These are phyloP conservation scores for Salix purpurea DNA, from an alignment of 345 rosid genomes.

Conservation along the genomic window DNA sequence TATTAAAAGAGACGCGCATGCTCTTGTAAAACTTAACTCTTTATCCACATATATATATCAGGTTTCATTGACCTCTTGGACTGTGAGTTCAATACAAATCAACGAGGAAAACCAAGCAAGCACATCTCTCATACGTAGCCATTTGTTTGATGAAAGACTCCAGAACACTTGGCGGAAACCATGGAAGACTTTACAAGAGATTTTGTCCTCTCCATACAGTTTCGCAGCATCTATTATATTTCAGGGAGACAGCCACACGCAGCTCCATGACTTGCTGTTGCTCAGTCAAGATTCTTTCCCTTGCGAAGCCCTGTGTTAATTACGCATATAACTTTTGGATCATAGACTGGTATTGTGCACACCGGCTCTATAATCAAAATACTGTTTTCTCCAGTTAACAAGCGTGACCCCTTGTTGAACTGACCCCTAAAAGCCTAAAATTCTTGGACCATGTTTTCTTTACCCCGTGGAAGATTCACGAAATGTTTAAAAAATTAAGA, in stretches of 20 bases:
- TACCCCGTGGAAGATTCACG: background rate
- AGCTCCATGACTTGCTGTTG: background rate
- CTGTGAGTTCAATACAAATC: background rate
- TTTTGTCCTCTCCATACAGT: background rate
- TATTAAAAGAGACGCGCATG: too few species aligned
- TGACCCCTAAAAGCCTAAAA: background rate
- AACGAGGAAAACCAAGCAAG: background rate
- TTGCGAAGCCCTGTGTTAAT: background rate
- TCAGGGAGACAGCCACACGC: background rate
- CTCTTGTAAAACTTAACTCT: too few species aligned
- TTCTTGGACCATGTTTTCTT: background rate
- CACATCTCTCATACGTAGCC: background rate
- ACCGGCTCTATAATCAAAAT: background rate
- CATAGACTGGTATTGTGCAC: background rate
- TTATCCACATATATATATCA: too few species aligned
- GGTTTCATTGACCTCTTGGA: background rate
- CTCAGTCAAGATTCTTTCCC: background rate
- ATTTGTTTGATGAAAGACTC: background rate
- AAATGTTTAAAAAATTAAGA: background rate
- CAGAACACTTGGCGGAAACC: background rate
- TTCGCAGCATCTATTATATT: background rate
- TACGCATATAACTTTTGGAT: background rate
- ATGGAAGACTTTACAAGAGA: background rate
- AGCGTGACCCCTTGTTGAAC: background rate
- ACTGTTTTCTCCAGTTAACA: background rate